Percentiles rank a stretch among this genome's conserved stretches.
phyloP scores from a whole-genome alignment of 345 rosid genomes.

The Arabis hirsuta region DNA sequence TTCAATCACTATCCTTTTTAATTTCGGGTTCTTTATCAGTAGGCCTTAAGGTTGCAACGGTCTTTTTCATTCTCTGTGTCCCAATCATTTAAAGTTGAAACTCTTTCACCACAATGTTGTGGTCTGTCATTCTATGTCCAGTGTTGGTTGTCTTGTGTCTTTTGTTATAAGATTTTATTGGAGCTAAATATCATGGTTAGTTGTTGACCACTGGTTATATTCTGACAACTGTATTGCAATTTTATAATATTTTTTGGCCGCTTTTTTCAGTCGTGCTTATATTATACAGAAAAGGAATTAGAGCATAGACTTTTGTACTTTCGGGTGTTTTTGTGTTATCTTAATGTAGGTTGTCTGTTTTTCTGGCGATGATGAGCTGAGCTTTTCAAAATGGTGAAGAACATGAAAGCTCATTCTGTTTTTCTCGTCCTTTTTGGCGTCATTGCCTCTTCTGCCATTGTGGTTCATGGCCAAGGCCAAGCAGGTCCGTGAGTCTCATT shows the following conservation, averaged over 20 bases:
- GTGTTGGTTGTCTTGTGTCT: constrained; percentile 13
- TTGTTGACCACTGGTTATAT: constrained; percentile 15
- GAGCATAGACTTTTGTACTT: constrained; percentile 31
- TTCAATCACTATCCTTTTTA: constrained; percentile 2
- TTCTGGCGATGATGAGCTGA: constrained; percentile 40
- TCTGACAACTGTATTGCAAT: constrained; percentile 23
- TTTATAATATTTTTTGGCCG: constrained; percentile 32
- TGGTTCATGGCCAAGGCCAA: constrained; percentile 56
- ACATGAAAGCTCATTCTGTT: constrained; percentile 38
- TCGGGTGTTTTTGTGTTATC: constrained; percentile 33
- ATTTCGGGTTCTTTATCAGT: constrained; percentile 5
- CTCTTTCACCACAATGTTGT: constrained; percentile 9
- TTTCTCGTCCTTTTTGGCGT: constrained; percentile 37
- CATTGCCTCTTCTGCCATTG: constrained; percentile 40
- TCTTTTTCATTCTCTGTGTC: constrained; percentile 23
- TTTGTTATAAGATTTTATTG: constrained; percentile 17
- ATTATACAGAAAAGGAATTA: constrained; percentile 4
- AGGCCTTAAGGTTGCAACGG: too few species aligned
- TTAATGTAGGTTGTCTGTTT: constrained; percentile 30
- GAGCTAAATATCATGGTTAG: constrained; percentile 14
- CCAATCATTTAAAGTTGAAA: constrained; percentile 14
- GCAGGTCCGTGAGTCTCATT: constrained; percentile 48
- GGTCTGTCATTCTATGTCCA: background rate
- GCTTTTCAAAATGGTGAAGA: constrained; percentile 26
- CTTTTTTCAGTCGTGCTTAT: constrained; percentile 39